Evolutionary conservation across 768 basidiomycete genomes (phyloP).

Genomic region (Mycena filopes): DNA sequence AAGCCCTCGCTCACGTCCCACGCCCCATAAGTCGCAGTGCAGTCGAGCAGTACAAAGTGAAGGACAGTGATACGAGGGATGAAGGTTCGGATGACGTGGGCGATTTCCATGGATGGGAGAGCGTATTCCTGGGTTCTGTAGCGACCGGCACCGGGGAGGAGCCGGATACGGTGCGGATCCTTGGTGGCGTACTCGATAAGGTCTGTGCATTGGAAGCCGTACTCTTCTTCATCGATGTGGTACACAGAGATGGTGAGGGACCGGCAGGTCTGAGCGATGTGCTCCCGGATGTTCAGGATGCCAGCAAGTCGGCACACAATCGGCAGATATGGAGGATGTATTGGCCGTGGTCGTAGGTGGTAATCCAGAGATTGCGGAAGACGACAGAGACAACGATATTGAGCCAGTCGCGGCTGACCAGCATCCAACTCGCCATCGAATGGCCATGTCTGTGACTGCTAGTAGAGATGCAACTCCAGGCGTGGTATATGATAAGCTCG

Average conservation of each 20-base stretch:
- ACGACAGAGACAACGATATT: constrained; percentile 3
- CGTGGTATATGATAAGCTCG: constrained; percentile 2
- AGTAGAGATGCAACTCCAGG: constrained; percentile 1
- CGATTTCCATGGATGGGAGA: background rate
- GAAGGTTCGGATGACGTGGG: background rate
- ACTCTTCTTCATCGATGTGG: background rate
- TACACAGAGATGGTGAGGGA: constrained; percentile 1
- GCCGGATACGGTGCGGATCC: background rate
- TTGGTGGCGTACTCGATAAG: background rate
- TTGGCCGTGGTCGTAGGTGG: background rate
- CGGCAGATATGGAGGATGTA: background rate
- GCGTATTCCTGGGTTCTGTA: background rate
- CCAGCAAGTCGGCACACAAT: background rate
- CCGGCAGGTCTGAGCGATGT: background rate
- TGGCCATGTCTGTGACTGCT: constrained; percentile 7
- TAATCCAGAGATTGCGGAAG: constrained; percentile 8
- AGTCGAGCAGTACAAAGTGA: background rate
- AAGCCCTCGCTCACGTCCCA: background rate
- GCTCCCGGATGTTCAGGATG: background rate
- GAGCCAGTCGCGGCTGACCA: constrained; percentile 3
- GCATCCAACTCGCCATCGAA: constrained; percentile 2
- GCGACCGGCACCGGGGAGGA: background rate
- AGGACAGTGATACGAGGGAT: background rate
- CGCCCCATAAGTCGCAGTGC: background rate
- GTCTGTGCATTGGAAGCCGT: background rate